Evolutionary conservation across 2,329 filamentous ascomycete species (phyloP).

Genomic region (Trichoderma aggressivum): DNA sequence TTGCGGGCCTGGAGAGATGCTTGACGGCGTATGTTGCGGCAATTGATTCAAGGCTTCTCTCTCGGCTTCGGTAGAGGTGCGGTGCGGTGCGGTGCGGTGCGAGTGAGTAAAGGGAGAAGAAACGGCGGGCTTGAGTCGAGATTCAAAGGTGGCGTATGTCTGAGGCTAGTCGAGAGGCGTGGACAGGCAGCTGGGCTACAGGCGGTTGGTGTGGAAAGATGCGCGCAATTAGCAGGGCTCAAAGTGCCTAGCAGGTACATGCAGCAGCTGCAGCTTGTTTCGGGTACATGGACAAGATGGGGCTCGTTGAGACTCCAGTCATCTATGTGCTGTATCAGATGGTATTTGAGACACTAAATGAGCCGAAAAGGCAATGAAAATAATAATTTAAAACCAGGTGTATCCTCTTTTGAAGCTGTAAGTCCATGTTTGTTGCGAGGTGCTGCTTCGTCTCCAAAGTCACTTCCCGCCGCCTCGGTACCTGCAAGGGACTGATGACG

Average conservation of each 20-base stretch:
- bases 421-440: too few relatives aligned
- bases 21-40: not conserved
- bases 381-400: not conserved
- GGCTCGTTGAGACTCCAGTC: not conserved
- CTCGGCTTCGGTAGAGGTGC: not conserved
- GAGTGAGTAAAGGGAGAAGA: not conserved
- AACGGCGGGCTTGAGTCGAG: not conserved
- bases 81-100: too few relatives aligned
- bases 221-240: not conserved
- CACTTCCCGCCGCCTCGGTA: not conserved
- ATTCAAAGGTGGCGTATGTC: not conserved
- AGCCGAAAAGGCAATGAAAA: not conserved
- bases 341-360: not conserved
- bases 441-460: not conserved
- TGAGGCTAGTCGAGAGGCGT: conserved; percentile 13
- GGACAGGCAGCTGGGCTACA: not conserved
- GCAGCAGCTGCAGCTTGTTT: not conserved
- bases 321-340: not conserved
- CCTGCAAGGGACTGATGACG: conserved; percentile 12
- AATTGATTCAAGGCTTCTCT: not conserved
- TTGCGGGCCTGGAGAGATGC: not conserved
- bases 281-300: not conserved
- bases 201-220: not conserved
- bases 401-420: not conserved
- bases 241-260: not conserved